These are phyloP conservation scores for Cyclaneusma minus DNA, from an alignment of 2,329 filamentous ascomycete genomes.

Conservation along the genomic window DNA sequence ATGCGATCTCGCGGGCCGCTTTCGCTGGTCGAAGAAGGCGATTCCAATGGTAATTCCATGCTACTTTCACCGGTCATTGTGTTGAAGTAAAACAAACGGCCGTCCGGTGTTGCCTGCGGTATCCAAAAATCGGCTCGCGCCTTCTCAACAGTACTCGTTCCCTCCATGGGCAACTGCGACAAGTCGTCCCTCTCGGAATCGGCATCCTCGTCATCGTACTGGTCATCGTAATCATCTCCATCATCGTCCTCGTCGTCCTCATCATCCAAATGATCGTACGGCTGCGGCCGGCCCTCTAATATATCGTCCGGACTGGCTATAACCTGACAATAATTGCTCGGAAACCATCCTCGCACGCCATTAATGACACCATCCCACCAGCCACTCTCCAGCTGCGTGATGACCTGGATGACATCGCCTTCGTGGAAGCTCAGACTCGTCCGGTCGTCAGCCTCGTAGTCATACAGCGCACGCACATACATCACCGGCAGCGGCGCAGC, in stretches of 20 bases:
- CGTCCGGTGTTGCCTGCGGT: slow-evolving; percentile 87
- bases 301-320: slow-evolving; percentile 64
- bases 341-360: slow-evolving; percentile 94
- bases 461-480: slow-evolving; percentile 91
- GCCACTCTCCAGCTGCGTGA: slow-evolving; percentile 92
- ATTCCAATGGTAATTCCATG: slow-evolving; percentile 87
- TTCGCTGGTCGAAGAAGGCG: slow-evolving; percentile 66
- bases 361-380: slow-evolving; percentile 99
- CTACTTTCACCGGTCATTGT: slow-evolving; percentile 91
- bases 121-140: slow-evolving; percentile 97
- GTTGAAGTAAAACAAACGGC: slow-evolving; percentile 93
- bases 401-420: slow-evolving; percentile 95
- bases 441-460: slow-evolving; percentile 94
- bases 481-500: slow-evolving; percentile 51
- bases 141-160: slow-evolving; percentile 45
- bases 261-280: slow-evolving; percentile 44
- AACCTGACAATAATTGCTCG: slow-evolving; percentile 93
- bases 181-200: slow-evolving; percentile 45
- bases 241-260: slow-evolving; percentile 51
- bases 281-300: slow-evolving; percentile 41
- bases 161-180: slow-evolving; percentile 52
- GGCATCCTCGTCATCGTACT: slow-evolving; percentile 42
- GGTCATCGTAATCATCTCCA: slow-evolving; percentile 49
- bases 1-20: slow-evolving; percentile 76
- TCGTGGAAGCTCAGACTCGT: slow-evolving; percentile 94